Base-by-base conservation (phyloP, 768 basidiomycete species). In the Suillus weaverae region DNA sequence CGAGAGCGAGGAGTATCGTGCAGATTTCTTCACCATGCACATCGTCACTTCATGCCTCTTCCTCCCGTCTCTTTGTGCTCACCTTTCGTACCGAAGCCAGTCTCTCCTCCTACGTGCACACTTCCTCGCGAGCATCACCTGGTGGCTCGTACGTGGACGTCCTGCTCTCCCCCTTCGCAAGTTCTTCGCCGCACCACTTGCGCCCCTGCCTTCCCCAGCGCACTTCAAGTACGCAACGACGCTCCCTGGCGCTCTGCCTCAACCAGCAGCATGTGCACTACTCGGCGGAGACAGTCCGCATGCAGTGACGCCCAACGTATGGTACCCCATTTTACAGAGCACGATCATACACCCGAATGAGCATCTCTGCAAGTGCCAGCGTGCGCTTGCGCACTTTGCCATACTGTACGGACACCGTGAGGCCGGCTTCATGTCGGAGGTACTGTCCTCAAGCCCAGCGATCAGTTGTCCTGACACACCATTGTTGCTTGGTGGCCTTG, bases 21-120 rank as follows among this genome's bases (percentile, higher is more conserved):
- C 86, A 0, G 88, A 91, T 68, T 90, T 92, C 75, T 85, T 87
- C 80, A 91, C 89, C 16, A 85, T 87, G 75, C 90, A 92, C 67
- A 80, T 90, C 14, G 84, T 91, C 41, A 92, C 90, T 0, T 89
- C 89, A 1, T 80, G 83, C 10, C 68, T 89, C 35, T 89, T 90
- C 78, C 64, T 90, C 20, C 81, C 86, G 0, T 81, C 88, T 0
- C 62, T 86, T 48, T 74, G 81, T 14, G 80, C 80, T 2, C 70
- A 78, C 64, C 67, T 86, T 61, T 85, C 88, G 77, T 90, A 86
- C 67, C 75, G 88, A 2, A 85, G 84, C 0, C 82, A 85, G 63
- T 78, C 77, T 4, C 73, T 84, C 18, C 77, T 91, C 16, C 80
- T 92, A n/a, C 84, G 83, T 9, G 77, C 81, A 2, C 89, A 89